A percentile compares a stretch with the other conserved stretches of the same genome.
These are phyloP conservation scores for Ceratobasidium theobromae DNA, from an alignment of 1,284 basidiomycete genomes.

Conservation along the genomic window DNA sequence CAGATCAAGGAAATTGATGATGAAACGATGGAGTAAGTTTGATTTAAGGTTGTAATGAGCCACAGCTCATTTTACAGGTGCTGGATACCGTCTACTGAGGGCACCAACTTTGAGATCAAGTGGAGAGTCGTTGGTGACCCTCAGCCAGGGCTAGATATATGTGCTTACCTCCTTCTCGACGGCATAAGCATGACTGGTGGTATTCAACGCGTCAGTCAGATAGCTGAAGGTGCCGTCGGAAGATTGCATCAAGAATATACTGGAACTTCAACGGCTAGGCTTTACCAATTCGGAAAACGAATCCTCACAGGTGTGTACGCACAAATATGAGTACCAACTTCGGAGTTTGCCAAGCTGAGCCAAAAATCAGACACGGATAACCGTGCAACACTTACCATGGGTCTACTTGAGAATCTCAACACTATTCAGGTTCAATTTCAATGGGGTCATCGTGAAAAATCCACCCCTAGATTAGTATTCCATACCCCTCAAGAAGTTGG, in stretches of 20 bases:
- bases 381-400: background rate
- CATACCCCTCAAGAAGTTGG: background rate
- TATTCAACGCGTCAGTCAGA: background rate
- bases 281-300: conserved; percentile 4
- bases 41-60: background rate
- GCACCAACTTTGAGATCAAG: conserved; percentile 8
- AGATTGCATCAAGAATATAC: background rate
- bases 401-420: background rate
- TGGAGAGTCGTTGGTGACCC: background rate
- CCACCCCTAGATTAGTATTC: background rate
- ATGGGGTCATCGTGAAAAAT: background rate
- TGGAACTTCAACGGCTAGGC: background rate
- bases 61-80: background rate
- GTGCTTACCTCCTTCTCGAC: background rate
- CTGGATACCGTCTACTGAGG: conserved; percentile 21
- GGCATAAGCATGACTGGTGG: too few relatives aligned
- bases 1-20: background rate
- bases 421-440: background rate
- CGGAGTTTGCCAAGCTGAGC: background rate
- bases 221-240: background rate
- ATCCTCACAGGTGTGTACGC: background rate
- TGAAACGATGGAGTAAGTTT: conserved; percentile 12
- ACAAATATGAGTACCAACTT: background rate
- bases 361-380: background rate
- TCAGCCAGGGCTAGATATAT: background rate